phyloP scores from a whole-genome alignment of 129 eudicot species.

The Tagetes erecta region DNA sequence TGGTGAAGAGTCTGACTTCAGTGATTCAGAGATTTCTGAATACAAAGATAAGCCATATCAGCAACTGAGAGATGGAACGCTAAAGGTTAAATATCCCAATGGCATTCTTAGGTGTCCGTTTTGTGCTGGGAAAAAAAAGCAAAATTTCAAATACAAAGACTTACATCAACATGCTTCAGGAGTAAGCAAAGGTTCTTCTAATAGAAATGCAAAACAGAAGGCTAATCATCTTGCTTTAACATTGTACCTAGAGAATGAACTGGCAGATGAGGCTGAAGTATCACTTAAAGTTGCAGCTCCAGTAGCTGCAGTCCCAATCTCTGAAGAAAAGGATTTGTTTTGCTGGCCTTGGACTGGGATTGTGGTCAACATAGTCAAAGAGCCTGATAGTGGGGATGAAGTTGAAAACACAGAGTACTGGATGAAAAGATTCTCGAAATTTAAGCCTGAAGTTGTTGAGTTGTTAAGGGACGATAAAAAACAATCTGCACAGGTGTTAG shows the following conservation, averaged over 20 bases:
- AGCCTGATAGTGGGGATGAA: slow-evolving; percentile 33
- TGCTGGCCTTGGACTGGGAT: slow-evolving; percentile 93
- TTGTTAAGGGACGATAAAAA: slow-evolving; percentile 50
- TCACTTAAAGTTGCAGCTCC: slow-evolving; percentile 34
- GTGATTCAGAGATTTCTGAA: slow-evolving; percentile 83
- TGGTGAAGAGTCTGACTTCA: slow-evolving; percentile 79
- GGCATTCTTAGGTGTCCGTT: slow-evolving; percentile 86
- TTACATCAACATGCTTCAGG: slow-evolving; percentile 88
- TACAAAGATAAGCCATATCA: slow-evolving; percentile 72
- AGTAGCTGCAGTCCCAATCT: slow-evolving; percentile 33
- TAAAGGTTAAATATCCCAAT: slow-evolving; percentile 58
- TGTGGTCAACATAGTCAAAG: slow-evolving; percentile 53
- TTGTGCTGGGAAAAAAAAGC: slow-evolving; percentile 96
- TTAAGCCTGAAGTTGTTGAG: slow-evolving; percentile 59
- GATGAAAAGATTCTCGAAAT: slow-evolving; percentile 58
- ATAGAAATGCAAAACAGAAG: slow-evolving; percentile 74
- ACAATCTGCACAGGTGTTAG: slow-evolving; percentile 44
- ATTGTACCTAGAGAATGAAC: slow-evolving; percentile 56
- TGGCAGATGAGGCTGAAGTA: slow-evolving; percentile 50
- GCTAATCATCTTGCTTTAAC: slow-evolving; percentile 88
- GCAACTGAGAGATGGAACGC: slow-evolving; percentile 53
- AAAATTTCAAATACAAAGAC: slow-evolving; percentile 79
- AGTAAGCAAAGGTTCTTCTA: slow-evolving; percentile 77
- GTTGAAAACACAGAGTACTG: slow-evolving; percentile 39
- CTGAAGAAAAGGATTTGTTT: slow-evolving; percentile 49